Conservation (phyloP, 73 alveolate genomes). For the Symbiodinium pilosum region DNA sequence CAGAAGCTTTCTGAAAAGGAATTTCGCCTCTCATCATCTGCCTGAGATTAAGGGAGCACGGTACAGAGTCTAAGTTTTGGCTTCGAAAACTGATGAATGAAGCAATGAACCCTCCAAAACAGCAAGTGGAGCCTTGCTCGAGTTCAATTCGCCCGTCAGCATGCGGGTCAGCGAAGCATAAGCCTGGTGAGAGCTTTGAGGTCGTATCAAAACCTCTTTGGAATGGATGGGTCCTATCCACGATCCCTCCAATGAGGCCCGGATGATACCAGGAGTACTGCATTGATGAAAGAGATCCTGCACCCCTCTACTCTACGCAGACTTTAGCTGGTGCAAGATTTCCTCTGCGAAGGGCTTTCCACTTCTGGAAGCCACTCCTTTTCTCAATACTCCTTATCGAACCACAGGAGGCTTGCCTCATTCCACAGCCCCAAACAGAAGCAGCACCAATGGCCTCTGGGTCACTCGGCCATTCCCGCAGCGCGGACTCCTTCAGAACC, state of each 20-base stretch:
- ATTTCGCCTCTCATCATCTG: neutral
- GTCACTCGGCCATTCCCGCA: constrained; percentile 8
- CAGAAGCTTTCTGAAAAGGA: neutral
- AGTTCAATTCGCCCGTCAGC: constrained; percentile 33
- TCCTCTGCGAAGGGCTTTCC: too few relatives aligned
- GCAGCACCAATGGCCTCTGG: neutral
- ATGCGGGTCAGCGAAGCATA: constrained; percentile 48
- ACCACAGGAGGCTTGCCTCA: too few relatives aligned
- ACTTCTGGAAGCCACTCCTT: too few relatives aligned
- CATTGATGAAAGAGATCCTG: too few relatives aligned
- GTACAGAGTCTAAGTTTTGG: too few relatives aligned
- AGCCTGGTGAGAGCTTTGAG: neutral
- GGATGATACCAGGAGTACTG: neutral
- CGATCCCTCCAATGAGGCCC: neutral
- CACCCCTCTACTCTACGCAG: too few relatives aligned
- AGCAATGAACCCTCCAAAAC: too few relatives aligned
- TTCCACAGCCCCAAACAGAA: too few relatives aligned
- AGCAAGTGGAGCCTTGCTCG: constrained; percentile 84
- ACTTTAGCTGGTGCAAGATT: too few relatives aligned
- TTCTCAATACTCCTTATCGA: too few relatives aligned
- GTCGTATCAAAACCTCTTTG: neutral
- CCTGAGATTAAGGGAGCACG: neutral
- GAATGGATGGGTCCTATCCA: neutral
- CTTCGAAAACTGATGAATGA: too few relatives aligned
- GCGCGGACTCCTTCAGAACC: constrained; percentile 3